Base-by-base conservation (phyloP, 495 filamentous ascomycete species). In the Lichenothelia convexa region DNA sequence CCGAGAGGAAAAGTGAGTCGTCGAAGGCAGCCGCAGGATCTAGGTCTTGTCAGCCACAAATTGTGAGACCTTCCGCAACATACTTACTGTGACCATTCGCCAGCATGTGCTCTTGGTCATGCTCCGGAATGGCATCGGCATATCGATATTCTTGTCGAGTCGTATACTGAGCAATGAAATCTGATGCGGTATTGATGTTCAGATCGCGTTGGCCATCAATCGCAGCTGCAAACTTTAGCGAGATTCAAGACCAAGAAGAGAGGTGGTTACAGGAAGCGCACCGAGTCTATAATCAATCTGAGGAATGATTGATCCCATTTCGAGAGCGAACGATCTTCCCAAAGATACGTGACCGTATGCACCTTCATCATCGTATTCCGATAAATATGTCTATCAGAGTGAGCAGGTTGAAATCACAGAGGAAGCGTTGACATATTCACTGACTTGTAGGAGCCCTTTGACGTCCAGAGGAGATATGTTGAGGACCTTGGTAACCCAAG, bases 111-210 rank as follows among this genome's bases (percentile, higher is more conserved):
- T 82, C 75, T 34, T 60, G 54, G 35, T 69, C 67, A 42, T 73
- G 64, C 26, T 73, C 72, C 8, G 73, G 68, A 27, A 76, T 51
- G 8, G 71, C 59, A 48, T 92, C 81, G 11, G 77, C 68, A 42
- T 80, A 80, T 20, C 80, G 72, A 52, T 95, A 95, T 46, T 84
- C 84, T 50, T 95, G 91, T 6, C 89, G 80, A 17, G 80, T 89
- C n/a, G 86, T 94, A 49, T 95, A 94, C 50, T 94, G 83, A 21
- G 85, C 80, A 51, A 95, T 76, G 46, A 97, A 93, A 53, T 93
- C 85, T 11, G 87, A 94, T 9, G 83, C 86, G 11, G 85, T 77
- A 46, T 95, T 89, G 43, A 92, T 73, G 32, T 72, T 72, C 15
- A 67, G 70, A 21, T 71, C 67, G 8, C 75, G 70, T 40, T 80